These are phyloP conservation scores for Fusarium subglutinans DNA, from an alignment of 2,329 filamentous ascomycete genomes.

Conservation along the genomic window DNA sequence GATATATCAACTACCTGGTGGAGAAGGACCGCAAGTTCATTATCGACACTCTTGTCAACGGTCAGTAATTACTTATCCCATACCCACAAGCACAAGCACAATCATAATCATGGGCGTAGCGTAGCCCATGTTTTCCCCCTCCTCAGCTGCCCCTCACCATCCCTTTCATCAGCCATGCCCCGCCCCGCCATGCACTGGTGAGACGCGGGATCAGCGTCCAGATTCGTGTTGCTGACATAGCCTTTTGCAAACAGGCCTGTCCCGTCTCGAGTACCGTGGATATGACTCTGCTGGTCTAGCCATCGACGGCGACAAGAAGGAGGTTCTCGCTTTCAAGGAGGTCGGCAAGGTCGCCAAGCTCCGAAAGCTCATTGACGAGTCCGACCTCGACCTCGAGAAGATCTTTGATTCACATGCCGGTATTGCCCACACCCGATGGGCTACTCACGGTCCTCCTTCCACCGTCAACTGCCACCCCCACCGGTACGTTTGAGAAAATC, in stretches of 20 bases:
- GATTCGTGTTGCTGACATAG: constrained; percentile 45
- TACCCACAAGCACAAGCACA: not conserved
- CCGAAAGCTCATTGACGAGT: constrained; percentile 88
- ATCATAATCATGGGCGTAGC: not conserved
- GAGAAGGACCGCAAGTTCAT: constrained; percentile 99
- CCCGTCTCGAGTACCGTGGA: constrained; percentile 96
- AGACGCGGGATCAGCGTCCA: constrained; percentile 37
- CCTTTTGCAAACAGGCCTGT: constrained; percentile 71
- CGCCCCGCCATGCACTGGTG: constrained; percentile 41
- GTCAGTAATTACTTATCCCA: constrained; percentile 60
- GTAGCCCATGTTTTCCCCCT: constrained; percentile 13
- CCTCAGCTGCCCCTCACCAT: constrained; percentile 29
- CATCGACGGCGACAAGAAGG: constrained; percentile 97
- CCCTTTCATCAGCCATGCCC: constrained; percentile 36
- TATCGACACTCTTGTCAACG: constrained; percentile 94
- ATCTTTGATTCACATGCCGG: constrained; percentile 97
- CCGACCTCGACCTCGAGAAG: constrained; percentile 86
- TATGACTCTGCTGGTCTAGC: constrained; percentile 98
- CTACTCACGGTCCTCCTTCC: constrained; percentile 94
- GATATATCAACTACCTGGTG: constrained; percentile 99
- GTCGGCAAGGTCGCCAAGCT: constrained; percentile 99
- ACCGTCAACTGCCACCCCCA: constrained; percentile 98
- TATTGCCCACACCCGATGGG: constrained; percentile 99
- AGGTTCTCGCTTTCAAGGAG: constrained; percentile 98
- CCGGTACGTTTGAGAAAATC: constrained; percentile 69